Conservation (phyloP, 116 monocot genomes). For the Zostera marina region DNA sequence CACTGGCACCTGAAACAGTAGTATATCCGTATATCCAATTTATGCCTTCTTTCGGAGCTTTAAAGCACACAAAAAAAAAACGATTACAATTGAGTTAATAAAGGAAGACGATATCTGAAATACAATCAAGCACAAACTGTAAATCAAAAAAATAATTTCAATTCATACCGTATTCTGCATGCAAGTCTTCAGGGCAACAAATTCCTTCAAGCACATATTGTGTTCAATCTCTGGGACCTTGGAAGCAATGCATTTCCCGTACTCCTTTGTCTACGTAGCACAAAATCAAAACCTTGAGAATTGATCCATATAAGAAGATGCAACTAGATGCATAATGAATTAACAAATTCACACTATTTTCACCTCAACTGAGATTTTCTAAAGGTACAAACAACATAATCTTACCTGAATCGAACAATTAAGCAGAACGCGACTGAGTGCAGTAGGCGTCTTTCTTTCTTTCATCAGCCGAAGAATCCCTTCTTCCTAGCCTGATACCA, state of each 20-base stretch:
- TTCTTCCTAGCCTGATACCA: background rate
- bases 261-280: constrained; percentile 10
- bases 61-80: background rate
- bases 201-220: constrained; percentile 87
- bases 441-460: constrained; percentile 9
- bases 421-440: constrained; percentile 11
- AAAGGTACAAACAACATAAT: background rate
- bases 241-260: constrained; percentile 56
- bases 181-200: constrained; percentile 68
- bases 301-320: background rate
- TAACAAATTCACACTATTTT: background rate
- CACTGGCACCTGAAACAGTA: background rate
- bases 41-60: constrained; percentile 13
- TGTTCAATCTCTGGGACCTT: constrained; percentile 85
- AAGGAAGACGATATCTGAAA: constrained; percentile 2
- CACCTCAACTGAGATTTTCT: background rate
- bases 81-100: background rate
- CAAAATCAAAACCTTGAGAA: background rate
- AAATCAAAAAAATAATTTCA: background rate
- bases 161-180: constrained; percentile 55
- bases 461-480: constrained; percentile 4
- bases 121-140: background rate
- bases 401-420: constrained; percentile 12
- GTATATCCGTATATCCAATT: background rate
- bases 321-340: background rate